A percentile compares a stretch with the other conserved stretches of the same genome.
Evolutionary conservation across 345 rosid species (phyloP).

Genomic region (Turritis glabra): DNA sequence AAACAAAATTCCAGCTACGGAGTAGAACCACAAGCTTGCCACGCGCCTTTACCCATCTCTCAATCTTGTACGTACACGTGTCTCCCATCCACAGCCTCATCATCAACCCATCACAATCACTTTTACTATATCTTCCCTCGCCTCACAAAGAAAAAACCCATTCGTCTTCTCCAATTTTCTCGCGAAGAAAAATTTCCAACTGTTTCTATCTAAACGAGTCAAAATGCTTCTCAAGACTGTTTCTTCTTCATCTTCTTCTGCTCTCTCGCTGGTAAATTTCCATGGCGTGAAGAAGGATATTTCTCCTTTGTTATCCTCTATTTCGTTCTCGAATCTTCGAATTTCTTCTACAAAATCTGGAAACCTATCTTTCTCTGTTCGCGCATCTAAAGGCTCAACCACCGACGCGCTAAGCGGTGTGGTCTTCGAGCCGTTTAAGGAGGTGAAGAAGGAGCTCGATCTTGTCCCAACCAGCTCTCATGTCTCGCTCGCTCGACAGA

Average conservation of each 20-base stretch:
- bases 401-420: slow-evolving; percentile 49
- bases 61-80: slow-evolving; percentile 44
- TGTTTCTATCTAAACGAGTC: background rate
- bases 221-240: slow-evolving; percentile 56
- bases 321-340: slow-evolving; percentile 38
- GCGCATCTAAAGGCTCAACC: slow-evolving; percentile 30
- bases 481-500: slow-evolving; percentile 79
- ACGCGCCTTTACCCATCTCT: slow-evolving; percentile 47
- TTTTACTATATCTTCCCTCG: background rate
- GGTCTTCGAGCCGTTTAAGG: slow-evolving; percentile 84
- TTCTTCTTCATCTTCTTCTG: slow-evolving; percentile 40
- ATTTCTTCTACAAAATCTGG: slow-evolving; percentile 33
- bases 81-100: slow-evolving; percentile 41
- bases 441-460: slow-evolving; percentile 90
- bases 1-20: slow-evolving; percentile 30
- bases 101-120: slow-evolving; percentile 18
- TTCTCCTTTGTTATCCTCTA: slow-evolving; percentile 39
- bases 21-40: slow-evolving; percentile 40
- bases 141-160: background rate
- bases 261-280: slow-evolving; percentile 42
- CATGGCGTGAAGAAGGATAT: slow-evolving; percentile 37
- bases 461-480: slow-evolving; percentile 75
- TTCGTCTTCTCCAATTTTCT: slow-evolving; percentile 11
- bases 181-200: background rate
- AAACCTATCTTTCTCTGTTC: slow-evolving; percentile 29